A percentile compares a stretch with the other conserved stretches of the same genome.
Conservation (phyloP, 805 yeast species). For the Sugiyamaella mastotermitis region DNA sequence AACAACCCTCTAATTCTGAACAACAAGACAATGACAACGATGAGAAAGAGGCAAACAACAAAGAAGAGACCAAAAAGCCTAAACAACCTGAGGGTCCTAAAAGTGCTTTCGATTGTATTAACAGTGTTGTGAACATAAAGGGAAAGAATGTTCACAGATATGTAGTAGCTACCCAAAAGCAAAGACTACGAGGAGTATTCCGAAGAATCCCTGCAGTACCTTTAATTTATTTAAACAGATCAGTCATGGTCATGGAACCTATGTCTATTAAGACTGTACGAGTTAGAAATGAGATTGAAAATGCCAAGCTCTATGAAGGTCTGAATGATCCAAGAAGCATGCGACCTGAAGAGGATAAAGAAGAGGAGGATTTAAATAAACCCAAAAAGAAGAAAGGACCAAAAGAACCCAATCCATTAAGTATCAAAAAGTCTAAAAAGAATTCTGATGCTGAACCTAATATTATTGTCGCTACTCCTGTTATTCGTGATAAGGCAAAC, state of each 20-base stretch:
- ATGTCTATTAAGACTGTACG: conserved; percentile 62
- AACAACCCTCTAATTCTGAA: conserved; percentile 36
- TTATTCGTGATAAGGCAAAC: too few relatives aligned
- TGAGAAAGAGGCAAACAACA: conserved; percentile 15
- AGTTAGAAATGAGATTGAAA: conserved; percentile 49
- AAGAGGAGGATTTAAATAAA: conserved; percentile 21
- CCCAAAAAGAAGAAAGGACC: conserved; percentile 42
- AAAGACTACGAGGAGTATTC: conserved; percentile 57
- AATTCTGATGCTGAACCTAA: too few relatives aligned
- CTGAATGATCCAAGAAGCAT: conserved; percentile 47
- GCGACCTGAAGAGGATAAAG: conserved; percentile 23
- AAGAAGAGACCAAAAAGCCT: conserved; percentile 13
- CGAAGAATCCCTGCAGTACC: conserved; percentile 88
- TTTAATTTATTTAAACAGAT: conserved; percentile 73
- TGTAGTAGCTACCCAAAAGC: conserved; percentile 79
- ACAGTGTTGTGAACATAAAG: conserved; percentile 58
- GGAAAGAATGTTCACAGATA: conserved; percentile 85
- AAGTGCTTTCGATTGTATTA: conserved; percentile 66
- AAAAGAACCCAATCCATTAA: conserved; percentile 84
- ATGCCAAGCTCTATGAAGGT: conserved; percentile 66
- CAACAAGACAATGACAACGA: not conserved
- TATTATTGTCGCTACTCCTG: conserved; percentile 5
- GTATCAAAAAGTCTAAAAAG: conserved; percentile 76
- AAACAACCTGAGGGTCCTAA: conserved; percentile 29
- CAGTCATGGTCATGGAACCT: conserved; percentile 97